A percentile compares a stretch with the other conserved stretches of the same genome.
Conservation (phyloP, 345 rosid genomes). For the Turnera subulata region DNA sequence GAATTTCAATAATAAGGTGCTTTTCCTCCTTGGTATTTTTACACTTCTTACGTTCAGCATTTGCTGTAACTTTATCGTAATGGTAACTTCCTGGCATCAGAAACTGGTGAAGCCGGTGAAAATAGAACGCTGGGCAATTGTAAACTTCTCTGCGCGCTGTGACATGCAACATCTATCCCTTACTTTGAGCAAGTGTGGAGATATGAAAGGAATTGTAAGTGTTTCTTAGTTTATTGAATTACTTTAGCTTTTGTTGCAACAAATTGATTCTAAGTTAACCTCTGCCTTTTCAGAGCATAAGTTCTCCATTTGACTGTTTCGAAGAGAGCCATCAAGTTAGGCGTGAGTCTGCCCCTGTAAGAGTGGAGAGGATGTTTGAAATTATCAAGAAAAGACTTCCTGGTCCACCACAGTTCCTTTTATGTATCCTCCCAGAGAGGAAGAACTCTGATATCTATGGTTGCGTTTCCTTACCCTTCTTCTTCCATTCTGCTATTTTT, state of each 20-base stretch:
- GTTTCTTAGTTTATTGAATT: too few relatives aligned
- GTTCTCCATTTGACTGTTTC: constrained; percentile 38
- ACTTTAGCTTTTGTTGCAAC: not conserved
- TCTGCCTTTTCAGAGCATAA: not conserved
- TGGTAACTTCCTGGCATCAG: constrained; percentile 24
- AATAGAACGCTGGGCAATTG: constrained; percentile 73
- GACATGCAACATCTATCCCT: constrained; percentile 37
- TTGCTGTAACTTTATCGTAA: not conserved
- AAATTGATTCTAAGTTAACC: not conserved
- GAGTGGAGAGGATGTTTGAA: constrained; percentile 80
- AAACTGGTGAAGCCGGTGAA: constrained; percentile 65
- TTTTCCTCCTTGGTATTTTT: not conserved
- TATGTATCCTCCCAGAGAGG: constrained; percentile 72
- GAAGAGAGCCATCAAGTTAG: constrained; percentile 47
- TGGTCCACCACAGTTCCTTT: constrained; percentile 59
- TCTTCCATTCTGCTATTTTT: not conserved
- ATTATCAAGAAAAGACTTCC: constrained; percentile 52
- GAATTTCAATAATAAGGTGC: constrained; percentile 79
- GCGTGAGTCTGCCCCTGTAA: constrained; percentile 41
- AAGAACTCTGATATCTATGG: constrained; percentile 77
- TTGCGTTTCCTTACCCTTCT: too few relatives aligned
- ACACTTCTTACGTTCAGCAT: not conserved
- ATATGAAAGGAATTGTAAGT: constrained; percentile 78
- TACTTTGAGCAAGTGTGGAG: constrained; percentile 56
- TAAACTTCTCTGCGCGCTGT: too few relatives aligned